phyloP scores from a whole-genome alignment of 148 eudicot genomes.

The Cornus suecica region DNA sequence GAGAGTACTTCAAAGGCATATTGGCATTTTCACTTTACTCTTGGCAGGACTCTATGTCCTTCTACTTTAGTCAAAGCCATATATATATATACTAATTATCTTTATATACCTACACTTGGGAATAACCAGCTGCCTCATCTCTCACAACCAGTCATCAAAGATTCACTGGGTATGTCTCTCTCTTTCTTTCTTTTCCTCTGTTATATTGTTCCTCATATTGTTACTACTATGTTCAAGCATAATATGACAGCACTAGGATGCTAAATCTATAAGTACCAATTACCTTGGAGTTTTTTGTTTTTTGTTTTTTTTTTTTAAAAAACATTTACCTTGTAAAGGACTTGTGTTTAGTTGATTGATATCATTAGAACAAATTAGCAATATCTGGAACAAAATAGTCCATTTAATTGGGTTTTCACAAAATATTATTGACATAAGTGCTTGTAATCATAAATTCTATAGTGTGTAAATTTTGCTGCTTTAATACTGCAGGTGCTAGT shows the following conservation, averaged over 20 bases:
- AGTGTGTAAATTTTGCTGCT: not conserved
- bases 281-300: not conserved
- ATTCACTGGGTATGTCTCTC: conserved; percentile 19
- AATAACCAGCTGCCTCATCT: not conserved
- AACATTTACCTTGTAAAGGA: too few species aligned
- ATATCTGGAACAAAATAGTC: too few species aligned
- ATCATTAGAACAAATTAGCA: not conserved
- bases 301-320: too few species aligned
- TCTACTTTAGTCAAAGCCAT: not conserved
- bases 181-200: not conserved
- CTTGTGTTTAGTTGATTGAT: conserved; percentile 6
- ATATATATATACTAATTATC: not conserved
- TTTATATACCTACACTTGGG: too few species aligned
- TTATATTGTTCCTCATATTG: not conserved
- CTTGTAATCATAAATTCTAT: not conserved
- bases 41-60: conserved; percentile 12
- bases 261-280: not conserved
- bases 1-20: conserved; percentile 1
- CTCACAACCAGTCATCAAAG: conserved; percentile 19
- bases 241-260: not conserved
- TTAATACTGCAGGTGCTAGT: not conserved
- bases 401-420: not conserved
- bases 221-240: not conserved
- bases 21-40: conserved; percentile 8
- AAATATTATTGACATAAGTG: not conserved